Conservation (phyloP, 1,139 yeast genomes). For the Zygotorulaspora mrakii region DNA sequence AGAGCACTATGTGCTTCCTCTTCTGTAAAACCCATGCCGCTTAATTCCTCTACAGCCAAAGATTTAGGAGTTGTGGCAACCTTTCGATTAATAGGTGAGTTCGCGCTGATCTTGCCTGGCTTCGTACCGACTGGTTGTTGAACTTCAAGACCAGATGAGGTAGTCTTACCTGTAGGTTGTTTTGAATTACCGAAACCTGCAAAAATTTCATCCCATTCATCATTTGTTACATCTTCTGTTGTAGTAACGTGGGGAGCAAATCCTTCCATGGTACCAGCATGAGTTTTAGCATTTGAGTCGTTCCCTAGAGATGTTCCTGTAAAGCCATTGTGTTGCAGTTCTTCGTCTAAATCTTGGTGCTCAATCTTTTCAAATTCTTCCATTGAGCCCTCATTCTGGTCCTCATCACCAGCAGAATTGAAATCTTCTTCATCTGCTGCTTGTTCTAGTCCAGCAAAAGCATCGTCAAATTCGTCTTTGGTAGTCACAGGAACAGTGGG, state of each 20-base stretch:
- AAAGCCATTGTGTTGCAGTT: constrained; percentile 38
- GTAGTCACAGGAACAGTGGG: constrained; percentile 7
- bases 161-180: constrained; percentile 9
- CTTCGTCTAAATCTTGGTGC: constrained; percentile 32
- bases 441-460: constrained; percentile 48
- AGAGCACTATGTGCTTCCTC: constrained; percentile 66
- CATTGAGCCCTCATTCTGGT: constrained; percentile 18
- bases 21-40: constrained; percentile 84
- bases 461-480: constrained; percentile 43
- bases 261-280: constrained; percentile 3
- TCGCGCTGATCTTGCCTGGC: constrained; percentile 9
- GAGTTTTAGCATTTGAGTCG: constrained; percentile 5
- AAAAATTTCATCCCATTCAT: constrained; percentile 93
- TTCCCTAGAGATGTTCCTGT: constrained; percentile 33
- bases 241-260: constrained; percentile 4
- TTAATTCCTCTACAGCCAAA: constrained; percentile 65
- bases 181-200: constrained; percentile 74
- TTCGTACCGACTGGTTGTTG: constrained; percentile 22
- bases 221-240: constrained; percentile 41
- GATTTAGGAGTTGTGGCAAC: constrained; percentile 43
- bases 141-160: constrained; percentile 9
- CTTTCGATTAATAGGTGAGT: constrained; percentile 29
- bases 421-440: constrained; percentile 46
- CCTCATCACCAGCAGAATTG: constrained; percentile 42
- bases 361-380: constrained; percentile 30